Percentiles rank a stretch among this genome's conserved stretches.
phyloP scores from a whole-genome alignment of 345 rosid species.

The Orychophragmus violaceus region DNA sequence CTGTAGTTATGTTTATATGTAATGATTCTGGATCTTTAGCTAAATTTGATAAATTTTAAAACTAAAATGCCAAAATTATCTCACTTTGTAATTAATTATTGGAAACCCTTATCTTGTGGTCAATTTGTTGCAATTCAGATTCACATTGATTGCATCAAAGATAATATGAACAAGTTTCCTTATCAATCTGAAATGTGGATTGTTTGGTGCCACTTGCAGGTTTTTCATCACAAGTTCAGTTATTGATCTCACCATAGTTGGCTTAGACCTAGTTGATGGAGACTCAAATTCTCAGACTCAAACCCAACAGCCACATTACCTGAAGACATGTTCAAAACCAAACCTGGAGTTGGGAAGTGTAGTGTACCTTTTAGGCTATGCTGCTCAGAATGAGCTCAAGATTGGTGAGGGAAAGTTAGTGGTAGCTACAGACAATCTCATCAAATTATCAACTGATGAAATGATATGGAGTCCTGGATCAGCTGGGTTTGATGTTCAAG shows the following conservation, averaged over 20 bases:
- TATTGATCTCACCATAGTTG: conserved; percentile 86
- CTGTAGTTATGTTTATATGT: conserved; percentile 14
- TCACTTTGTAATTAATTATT: not conserved
- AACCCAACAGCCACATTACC: conserved; percentile 68
- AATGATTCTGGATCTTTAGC: conserved; percentile 20
- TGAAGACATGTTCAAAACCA: conserved; percentile 76
- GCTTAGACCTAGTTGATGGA: conserved; percentile 70
- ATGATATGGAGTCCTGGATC: conserved; percentile 80
- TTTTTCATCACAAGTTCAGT: conserved; percentile 88
- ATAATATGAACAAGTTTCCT: no score
- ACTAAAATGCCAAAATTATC: not conserved
- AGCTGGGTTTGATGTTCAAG: conserved; percentile 89
- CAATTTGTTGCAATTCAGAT: not conserved
- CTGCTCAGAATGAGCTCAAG: conserved; percentile 51
- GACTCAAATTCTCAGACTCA: conserved; percentile 64
- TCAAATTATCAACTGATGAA: conserved; percentile 80
- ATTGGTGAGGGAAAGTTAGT: conserved; percentile 90
- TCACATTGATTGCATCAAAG: no score
- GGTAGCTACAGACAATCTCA: conserved; percentile 88
- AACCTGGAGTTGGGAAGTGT: conserved; percentile 71
- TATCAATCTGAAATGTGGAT: not conserved
- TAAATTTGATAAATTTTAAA: conserved; percentile 14
- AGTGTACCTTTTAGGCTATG: conserved; percentile 69
- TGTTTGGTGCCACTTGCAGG: conserved; percentile 42
- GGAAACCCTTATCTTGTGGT: not conserved